These are phyloP conservation scores for Lecanoromycetidae sp. DNA, from an alignment of 2,329 filamentous ascomycete species.

Conservation along the genomic window DNA sequence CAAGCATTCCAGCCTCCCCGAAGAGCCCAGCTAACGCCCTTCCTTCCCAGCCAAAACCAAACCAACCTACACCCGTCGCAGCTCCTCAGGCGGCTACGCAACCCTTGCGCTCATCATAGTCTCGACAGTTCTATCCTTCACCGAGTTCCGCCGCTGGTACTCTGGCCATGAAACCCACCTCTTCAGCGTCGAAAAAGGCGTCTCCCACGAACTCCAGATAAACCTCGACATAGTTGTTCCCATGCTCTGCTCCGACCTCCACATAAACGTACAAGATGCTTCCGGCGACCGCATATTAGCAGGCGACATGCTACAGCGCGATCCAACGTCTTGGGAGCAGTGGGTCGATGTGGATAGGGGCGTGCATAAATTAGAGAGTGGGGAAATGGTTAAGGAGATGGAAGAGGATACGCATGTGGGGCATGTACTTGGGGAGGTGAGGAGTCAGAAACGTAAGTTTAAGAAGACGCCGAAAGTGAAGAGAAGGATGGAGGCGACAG, in stretches of 20 bases:
- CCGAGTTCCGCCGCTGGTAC: conserved; percentile 75
- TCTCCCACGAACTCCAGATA: conserved; percentile 78
- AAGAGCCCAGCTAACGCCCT: neutral
- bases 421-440: conserved; percentile 70
- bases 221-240: conserved; percentile 87
- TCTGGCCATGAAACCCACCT: conserved; percentile 71
- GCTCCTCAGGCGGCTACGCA: conserved; percentile 82
- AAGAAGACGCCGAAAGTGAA: conserved; percentile 60
- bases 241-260: conserved; percentile 80
- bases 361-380: conserved; percentile 18
- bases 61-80: conserved; percentile 76
- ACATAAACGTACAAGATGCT: conserved; percentile 94
- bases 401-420: conserved; percentile 73
- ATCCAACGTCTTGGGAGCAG: conserved; percentile 67
- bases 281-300: conserved; percentile 85
- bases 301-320: conserved; percentile 57
- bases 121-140: conserved; percentile 62
- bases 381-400: conserved; percentile 21
- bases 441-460: conserved; percentile 51
- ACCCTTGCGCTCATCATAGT: conserved; percentile 69
- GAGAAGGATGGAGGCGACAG: conserved; percentile 48
- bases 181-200: conserved; percentile 85
- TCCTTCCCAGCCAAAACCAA: conserved; percentile 74
- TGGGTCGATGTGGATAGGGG: conserved; percentile 62
- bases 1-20: neutral